phyloP scores from a whole-genome alignment of 1,284 basidiomycete genomes.

The Heterobasidion irregulare region DNA sequence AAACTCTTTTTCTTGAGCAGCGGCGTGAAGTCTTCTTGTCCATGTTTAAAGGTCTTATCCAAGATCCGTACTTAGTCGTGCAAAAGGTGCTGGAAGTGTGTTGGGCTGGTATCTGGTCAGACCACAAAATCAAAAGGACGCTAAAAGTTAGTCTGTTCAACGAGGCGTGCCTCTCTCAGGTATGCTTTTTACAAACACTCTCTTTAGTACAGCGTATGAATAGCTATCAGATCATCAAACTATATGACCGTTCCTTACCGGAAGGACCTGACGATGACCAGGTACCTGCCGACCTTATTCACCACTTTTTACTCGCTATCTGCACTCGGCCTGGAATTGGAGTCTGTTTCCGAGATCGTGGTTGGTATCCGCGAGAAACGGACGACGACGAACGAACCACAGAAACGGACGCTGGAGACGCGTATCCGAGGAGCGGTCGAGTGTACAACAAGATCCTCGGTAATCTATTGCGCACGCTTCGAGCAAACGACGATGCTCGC shows the following conservation, averaged over 20 bases:
- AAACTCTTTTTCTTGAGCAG: constrained; percentile 58
- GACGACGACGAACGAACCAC: constrained; percentile 20
- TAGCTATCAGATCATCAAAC: constrained; percentile 46
- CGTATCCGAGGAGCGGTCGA: constrained; percentile 26
- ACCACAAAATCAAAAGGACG: constrained; percentile 59
- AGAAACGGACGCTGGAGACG: constrained; percentile 21
- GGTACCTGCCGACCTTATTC: constrained; percentile 72
- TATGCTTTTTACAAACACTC: constrained; percentile 22
- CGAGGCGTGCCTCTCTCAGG: constrained; percentile 54
- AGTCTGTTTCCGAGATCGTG: constrained; percentile 82
- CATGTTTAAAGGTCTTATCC: constrained; percentile 58
- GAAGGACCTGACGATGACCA: constrained; percentile 47
- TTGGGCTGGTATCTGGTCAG: constrained; percentile 66
- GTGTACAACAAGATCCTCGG: constrained; percentile 84
- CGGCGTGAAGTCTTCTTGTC: constrained; percentile 51
- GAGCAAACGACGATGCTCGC: constrained; percentile 79
- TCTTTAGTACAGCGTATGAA: neutral
- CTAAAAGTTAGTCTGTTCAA: constrained; percentile 61
- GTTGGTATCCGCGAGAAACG: constrained; percentile 80
- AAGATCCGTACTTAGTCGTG: constrained; percentile 53
- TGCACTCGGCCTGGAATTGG: constrained; percentile 79
- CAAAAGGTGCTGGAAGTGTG: constrained; percentile 53
- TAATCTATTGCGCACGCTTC: constrained; percentile 66
- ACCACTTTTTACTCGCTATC: constrained; percentile 86
- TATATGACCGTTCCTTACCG: constrained; percentile 51